Conservation (phyloP, 306 rosid genomes). For the Aeschynomene evenia region DNA sequence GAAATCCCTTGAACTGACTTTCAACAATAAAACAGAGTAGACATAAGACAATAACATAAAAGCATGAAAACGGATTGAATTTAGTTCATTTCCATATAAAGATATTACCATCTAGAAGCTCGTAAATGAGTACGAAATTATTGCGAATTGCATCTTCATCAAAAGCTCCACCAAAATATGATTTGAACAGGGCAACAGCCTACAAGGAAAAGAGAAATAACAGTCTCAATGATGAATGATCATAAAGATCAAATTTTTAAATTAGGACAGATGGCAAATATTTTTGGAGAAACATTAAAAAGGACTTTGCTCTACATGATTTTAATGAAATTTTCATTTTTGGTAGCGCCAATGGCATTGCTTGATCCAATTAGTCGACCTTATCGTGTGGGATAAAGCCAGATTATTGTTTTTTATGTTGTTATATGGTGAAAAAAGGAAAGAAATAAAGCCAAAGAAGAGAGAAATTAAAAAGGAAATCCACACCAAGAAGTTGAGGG, state of each 20-base stretch:
- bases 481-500: too few species aligned
- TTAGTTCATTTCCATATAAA: constrained; percentile 8
- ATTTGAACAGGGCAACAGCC: constrained; percentile 96
- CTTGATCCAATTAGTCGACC: background rate
- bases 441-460: too few species aligned
- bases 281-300: background rate
- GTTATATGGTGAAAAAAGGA: background rate
- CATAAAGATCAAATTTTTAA: background rate
- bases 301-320: background rate
- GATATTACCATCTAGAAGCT: constrained; percentile 85
- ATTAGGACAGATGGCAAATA: constrained; percentile 6
- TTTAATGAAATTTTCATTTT: background rate
- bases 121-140: constrained; percentile 94
- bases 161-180: constrained; percentile 97
- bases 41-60: constrained; percentile 19
- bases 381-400: background rate
- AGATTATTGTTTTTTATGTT: background rate
- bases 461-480: too few species aligned
- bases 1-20: constrained; percentile 3
- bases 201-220: constrained; percentile 37
- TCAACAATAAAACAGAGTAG: background rate
- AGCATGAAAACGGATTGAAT: background rate
- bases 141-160: constrained; percentile 99
- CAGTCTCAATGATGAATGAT: constrained; percentile 20
- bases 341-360: too few species aligned